Conservation (phyloP, 2,329 filamentous ascomycete genomes). For the Gaeumannomyces sp. region DNA sequence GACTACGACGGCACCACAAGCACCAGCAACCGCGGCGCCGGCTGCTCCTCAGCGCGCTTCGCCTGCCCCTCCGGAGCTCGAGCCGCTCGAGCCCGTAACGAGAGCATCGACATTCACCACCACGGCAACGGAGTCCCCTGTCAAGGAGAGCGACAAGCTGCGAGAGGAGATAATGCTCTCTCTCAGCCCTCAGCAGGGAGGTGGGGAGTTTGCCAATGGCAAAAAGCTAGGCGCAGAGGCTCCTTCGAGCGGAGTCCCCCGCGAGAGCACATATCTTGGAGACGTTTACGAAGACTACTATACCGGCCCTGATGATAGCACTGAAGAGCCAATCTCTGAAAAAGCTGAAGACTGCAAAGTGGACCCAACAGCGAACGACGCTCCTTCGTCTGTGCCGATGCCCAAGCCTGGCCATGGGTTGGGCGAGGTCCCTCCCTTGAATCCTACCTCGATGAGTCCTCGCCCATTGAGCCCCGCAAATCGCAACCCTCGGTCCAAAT, state of each 20-base stretch:
- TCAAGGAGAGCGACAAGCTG: constrained; percentile 65
- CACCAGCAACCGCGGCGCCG: constrained; percentile 14
- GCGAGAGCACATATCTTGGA: constrained; percentile 59
- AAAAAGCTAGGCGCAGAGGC: background rate
- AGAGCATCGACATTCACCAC: constrained; percentile 42
- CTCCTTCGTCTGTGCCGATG: background rate
- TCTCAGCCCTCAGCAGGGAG: constrained; percentile 42
- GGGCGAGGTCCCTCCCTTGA: background rate
- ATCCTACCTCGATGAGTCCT: constrained; percentile 6
- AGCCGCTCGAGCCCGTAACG: constrained; percentile 29
- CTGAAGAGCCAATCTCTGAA: constrained; percentile 6
- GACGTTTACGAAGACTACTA: constrained; percentile 63
- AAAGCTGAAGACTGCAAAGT: background rate
- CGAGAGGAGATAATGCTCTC: constrained; percentile 70
- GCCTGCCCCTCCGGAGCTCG: constrained; percentile 22
- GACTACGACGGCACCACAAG: background rate
- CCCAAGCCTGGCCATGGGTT: background rate
- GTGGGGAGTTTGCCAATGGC: background rate
- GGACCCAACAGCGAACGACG: background rate
- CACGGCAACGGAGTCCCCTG: constrained; percentile 38
- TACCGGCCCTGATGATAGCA: constrained; percentile 43
- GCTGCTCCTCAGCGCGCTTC: constrained; percentile 16
- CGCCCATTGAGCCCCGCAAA: constrained; percentile 7
- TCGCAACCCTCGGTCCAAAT: constrained; percentile 3
- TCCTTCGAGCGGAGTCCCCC: constrained; percentile 11